Evolutionary conservation across 306 rosid species (phyloP), one percentile per base, ranked within the genome.

Genomic region (Sesbania bispinosa): DNA sequence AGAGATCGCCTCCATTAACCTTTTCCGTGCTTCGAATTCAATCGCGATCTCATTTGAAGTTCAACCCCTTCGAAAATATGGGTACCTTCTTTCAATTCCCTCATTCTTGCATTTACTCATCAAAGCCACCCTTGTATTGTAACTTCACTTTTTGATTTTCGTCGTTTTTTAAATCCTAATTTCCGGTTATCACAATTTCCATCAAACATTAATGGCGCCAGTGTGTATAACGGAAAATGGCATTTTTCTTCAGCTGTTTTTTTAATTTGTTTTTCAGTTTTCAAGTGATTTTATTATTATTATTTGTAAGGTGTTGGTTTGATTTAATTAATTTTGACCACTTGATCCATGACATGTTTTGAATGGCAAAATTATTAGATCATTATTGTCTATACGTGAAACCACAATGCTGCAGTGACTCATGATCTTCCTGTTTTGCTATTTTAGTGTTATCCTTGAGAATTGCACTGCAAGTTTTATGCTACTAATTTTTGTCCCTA

Each of bases 41-140:
- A 55, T 57, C 20, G 2, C 63, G 80, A 77, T 80, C 75, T 71
- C 55, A 59, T 76, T 69, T 21, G 41, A n/a, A 69, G 73, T 46
- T 77, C 32, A 64, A 52, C 62, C 58, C 76, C 75, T 69, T n/a
- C 15, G 48, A 71, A 68, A 45, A 64, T 30, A 83, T 83, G 88
- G 88, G 90, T 85, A 89, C 30, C 42, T 33, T 74, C 46, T 71
- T 46, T 45, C 64, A 67, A 16, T 65, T 29, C 54, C 69, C 71
- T 35, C 47, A 26, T 69, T 38, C 36, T 29, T 72, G 46, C 75
- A 73, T 64, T 26, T 71, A 18, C 29, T 53, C 46, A 20, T 62
- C 15, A 29, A 43, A 38, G 6, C 60, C 52, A 10, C 6, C 11
- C 5, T 30, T 30, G 35, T 20, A 4, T 53, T 53, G 7, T 33